Evolutionary conservation across 768 basidiomycete species (phyloP), one percentile per base, ranked within the genome.

Genomic region (Agaricus blazei): DNA sequence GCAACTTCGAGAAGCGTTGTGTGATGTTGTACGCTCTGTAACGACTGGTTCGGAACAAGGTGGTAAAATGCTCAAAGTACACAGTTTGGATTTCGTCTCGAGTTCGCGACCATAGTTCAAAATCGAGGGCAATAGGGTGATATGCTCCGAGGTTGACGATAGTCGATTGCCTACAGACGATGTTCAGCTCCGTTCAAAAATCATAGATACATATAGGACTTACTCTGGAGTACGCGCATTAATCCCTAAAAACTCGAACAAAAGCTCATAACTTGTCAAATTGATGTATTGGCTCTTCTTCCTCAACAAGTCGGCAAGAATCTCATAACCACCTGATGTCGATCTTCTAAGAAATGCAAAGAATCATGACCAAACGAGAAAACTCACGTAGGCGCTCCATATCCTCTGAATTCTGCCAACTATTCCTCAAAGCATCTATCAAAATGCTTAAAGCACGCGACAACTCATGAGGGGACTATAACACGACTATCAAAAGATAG

Each of bases 381-480:
- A 34, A 75, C 87, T 63, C 62, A 93, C 93, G 83, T 52, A 93
- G 70, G 34, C 87, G 77, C 65, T 96, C 94, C 87, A 95, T 93
- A 61, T 97, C 95, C 65, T 95, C 94, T 36, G 90, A 94, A 63
- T 92, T 93, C 63, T 90, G 83, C 95, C 95, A 98, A 62, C 83
- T 90, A 60, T 88, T 86, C 59, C 82, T 82, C 44, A 97, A 67
- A 2, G 88, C 82, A 61, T 95, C 92, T 8, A 82, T 79, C 23
- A 96, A 68, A 27, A 94, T 81, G 3, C 84, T 73, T 5, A 94
- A 68, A 0, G 90, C 79, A 14, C 85, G 74, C 0, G 88, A 88
- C 2, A 96, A 62, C 60, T 94, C 91, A 58, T 90, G 88, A 0
- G 85, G 70, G 0, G 83, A 90, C 87, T 92, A 40, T 23, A 23